Base-by-base conservation (phyloP, 768 basidiomycete species). In the Trametes sanguinea region DNA sequence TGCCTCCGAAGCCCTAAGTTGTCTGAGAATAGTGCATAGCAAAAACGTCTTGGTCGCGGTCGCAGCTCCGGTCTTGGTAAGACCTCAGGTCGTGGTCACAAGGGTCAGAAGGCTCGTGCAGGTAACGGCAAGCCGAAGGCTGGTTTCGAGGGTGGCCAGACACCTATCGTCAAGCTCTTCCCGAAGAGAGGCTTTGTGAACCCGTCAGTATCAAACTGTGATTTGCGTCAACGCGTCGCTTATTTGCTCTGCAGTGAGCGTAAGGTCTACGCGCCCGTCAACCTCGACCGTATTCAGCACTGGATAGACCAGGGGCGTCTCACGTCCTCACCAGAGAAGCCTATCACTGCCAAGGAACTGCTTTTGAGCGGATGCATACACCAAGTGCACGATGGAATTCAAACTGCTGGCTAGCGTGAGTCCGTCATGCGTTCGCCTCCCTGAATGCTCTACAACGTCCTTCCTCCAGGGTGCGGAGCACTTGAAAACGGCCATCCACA, bases 81-180 rank as follows among this genome's bases (percentile, higher is more conserved):
- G 63, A 98, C 96, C 1, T 89, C 95, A 9, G 94, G 94, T 66
- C 84, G 94, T 57, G 97, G 97, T 76, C 84, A 92, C 75, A 99
- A 99, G 69, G 97, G 97, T 67, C 94, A 96, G 76, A 95, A 95
- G 62, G 89, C 97, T 40, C 86, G 96, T 64, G 86, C 93, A 4
- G 95, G 95, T 2, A 86, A 89, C 61, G 92, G 94, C 4, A 90
- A 93, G 67, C 87, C 85, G 33, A 84, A 82, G 67, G 81, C 85
- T 30, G 88, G 92, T 6, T 99, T 98, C 65, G 97, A 98, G 75
- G 97, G 97, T 72, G 97, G 97, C 64, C 96, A 98, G 74, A 98
- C 96, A 4, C 92, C 96, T 13, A 86, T 98, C 56, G 89, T 91
- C 5, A 88, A 93, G 65, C 79, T 87, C 46, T 91, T 95, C 71